phyloP scores from a whole-genome alignment of 345 rosid species.

The Adansonia digitata region DNA sequence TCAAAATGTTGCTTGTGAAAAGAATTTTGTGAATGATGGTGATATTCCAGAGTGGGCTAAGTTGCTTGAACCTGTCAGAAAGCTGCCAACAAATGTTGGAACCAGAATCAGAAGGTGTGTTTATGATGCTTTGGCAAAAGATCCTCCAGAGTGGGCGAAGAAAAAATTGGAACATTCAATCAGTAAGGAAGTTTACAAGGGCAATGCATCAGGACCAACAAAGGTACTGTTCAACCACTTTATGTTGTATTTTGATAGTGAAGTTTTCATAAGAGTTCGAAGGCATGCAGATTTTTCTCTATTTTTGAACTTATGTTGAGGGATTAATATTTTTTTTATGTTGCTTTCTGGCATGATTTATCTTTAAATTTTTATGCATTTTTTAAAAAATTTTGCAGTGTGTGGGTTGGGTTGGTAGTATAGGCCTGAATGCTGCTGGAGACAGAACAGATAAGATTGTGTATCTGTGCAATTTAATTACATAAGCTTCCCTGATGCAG shows the following conservation, averaged over 20 bases:
- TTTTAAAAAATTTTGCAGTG: too few relatives aligned
- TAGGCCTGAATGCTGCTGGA: not conserved
- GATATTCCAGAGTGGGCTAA: conserved; percentile 82
- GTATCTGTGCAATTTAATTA: not conserved
- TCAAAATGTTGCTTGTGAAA: conserved; percentile 44
- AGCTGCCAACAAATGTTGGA: conserved; percentile 97
- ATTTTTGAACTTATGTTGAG: not conserved
- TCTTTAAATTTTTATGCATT: not conserved
- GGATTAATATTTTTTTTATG: not conserved
- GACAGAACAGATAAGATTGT: not conserved
- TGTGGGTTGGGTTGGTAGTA: not conserved
- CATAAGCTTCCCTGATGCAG: not conserved
- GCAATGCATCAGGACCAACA: conserved; percentile 99
- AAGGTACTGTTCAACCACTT: conserved; percentile 46
- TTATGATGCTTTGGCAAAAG: conserved; percentile 65
- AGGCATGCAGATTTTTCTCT: not conserved
- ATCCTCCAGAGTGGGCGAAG: conserved; percentile 96
- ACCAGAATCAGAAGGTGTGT: conserved; percentile 95
- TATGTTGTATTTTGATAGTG: not conserved
- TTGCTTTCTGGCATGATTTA: not conserved
- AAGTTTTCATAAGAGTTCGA: not conserved
- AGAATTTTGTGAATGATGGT: conserved; percentile 41
- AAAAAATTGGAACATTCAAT: conserved; percentile 79
- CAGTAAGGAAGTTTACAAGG: conserved; percentile 94
- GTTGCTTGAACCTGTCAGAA: conserved; percentile 80